Conservation (phyloP, 2,329 filamentous ascomycete species). For the Fusarium sp. region DNA sequence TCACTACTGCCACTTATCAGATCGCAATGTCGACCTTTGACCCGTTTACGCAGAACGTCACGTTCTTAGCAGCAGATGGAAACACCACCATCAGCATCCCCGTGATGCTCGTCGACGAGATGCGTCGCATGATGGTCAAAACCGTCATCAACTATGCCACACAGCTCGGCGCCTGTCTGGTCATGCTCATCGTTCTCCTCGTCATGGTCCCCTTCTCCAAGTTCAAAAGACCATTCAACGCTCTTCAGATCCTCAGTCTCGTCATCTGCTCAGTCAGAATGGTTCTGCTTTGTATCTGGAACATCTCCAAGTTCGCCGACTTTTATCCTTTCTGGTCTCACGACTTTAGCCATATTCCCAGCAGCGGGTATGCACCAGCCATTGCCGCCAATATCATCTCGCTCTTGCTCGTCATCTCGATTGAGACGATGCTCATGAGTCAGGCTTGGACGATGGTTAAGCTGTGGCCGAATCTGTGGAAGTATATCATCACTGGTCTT, state of each 20-base stretch:
- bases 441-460: constrained; percentile 63
- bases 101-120: constrained; percentile 45
- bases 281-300: constrained; percentile 65
- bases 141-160: constrained; percentile 70
- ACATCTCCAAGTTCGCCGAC: constrained; percentile 67
- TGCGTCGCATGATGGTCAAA: constrained; percentile 46
- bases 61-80: constrained; percentile 47
- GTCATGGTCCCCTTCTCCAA: constrained; percentile 73
- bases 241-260: constrained; percentile 71
- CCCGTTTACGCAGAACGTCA: constrained; percentile 49
- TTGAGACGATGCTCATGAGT: constrained; percentile 58
- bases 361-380: constrained; percentile 47
- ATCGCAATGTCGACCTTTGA: constrained; percentile 45
- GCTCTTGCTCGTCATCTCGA: constrained; percentile 55
- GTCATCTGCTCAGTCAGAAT: constrained; percentile 68
- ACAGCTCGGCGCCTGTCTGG: constrained; percentile 74
- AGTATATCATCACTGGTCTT: constrained; percentile 41
- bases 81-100: constrained; percentile 45
- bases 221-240: constrained; percentile 69
- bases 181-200: constrained; percentile 72
- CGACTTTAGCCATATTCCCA: constrained; percentile 62
- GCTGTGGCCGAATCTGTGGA: constrained; percentile 55
- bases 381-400: constrained; percentile 54
- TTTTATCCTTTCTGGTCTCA: constrained; percentile 67
- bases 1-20: neutral